Evolutionary conservation across 2,329 filamentous ascomycete species (phyloP).

Genomic region (Aureobasidium sp.): DNA sequence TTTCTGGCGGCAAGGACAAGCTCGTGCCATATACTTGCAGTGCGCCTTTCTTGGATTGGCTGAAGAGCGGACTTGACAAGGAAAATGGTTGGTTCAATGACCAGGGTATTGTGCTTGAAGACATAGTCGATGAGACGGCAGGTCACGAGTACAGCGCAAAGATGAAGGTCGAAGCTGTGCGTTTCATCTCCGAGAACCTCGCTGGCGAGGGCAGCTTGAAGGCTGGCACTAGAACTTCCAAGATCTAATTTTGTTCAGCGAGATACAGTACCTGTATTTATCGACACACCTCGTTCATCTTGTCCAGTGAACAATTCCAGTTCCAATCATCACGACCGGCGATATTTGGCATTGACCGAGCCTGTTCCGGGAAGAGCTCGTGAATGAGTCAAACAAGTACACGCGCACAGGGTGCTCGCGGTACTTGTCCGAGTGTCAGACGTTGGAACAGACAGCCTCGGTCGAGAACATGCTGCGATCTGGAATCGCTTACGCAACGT

Average conservation of each 20-base stretch:
- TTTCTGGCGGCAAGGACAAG: slow-evolving; percentile 61
- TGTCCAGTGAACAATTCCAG: not conserved
- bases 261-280: not conserved
- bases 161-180: slow-evolving; percentile 62
- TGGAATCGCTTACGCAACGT: not conserved
- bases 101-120: slow-evolving; percentile 51
- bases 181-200: slow-evolving; percentile 51
- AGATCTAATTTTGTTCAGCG: not conserved
- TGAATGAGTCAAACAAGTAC: not conserved
- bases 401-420: not conserved
- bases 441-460: slow-evolving; percentile 5
- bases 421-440: not conserved
- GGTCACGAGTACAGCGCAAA: slow-evolving; percentile 61
- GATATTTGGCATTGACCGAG: not conserved
- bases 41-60: slow-evolving; percentile 53
- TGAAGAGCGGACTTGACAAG: slow-evolving; percentile 47
- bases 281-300: no score
- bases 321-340: not conserved
- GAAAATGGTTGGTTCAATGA: slow-evolving; percentile 49
- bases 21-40: slow-evolving; percentile 62
- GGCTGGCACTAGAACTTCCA: slow-evolving; percentile 12
- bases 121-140: slow-evolving; percentile 60
- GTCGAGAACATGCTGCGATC: not conserved
- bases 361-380: not conserved
- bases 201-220: slow-evolving; percentile 20